Evolutionary conservation across 306 rosid genomes (phyloP), one percentile per base, ranked within the genome.

Genomic region (Castanea mollissima): DNA sequence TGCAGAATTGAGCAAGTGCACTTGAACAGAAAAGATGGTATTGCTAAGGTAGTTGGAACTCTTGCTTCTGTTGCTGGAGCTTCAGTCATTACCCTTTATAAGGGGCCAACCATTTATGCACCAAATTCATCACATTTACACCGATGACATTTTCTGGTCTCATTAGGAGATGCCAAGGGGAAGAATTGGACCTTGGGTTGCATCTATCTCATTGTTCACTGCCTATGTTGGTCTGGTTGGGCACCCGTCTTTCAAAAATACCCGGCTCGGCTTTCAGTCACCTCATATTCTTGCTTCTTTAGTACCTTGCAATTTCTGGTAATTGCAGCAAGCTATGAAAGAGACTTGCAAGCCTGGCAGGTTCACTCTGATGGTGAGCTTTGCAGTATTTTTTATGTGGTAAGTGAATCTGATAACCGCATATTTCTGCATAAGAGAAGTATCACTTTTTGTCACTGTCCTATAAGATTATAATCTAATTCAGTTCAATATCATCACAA

Each of bases 51-150:
- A 75, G 41, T 89, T 70, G 97, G 97, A 69, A 93, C 93, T 58
- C 63, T 88, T 68, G 89, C 91, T 80, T 87, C 92, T 25, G 94
- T 91, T 32, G 90, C 86, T 25, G 96, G 97, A 80, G 97, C 96
- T 69, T 75, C 87, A 77, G 63, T 89, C 59, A 84, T 91, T 51
- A 89, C 96, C n/a, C 86, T 93, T 15, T 91, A 87, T 83, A 91
- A 86, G 78, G 97, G 97, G 59, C 97, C 96, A 51, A 74, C 81
- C 15, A 91, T 93, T 57, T 93, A 86, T 75, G 44, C 82, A 69
- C 92, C 94, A 32, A 46, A 34, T 46, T 80, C 74, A 38, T 38
- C 46, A 69, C 34, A 73, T 55, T 56, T 74, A 23, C 80, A 86
- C 69, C 44, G 57, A 38, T 46, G 77, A 71, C 82, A 83, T 18